A percentile compares a stretch with the other conserved stretches of the same genome.
phyloP scores from a whole-genome alignment of 2,329 filamentous ascomycete genomes.

The Fusarium devonianum region DNA sequence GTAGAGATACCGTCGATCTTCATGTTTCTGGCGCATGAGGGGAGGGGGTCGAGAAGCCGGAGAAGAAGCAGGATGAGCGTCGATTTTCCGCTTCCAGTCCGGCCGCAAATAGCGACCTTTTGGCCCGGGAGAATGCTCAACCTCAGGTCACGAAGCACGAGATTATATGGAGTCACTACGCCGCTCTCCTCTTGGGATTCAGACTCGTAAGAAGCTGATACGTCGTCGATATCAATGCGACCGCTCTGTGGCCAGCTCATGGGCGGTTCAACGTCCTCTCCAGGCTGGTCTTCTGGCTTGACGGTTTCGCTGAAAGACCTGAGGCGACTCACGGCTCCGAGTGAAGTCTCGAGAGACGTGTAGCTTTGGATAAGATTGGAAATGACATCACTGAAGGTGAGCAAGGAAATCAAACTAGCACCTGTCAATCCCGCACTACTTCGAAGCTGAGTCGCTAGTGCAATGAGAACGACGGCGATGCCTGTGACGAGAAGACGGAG shows the following conservation, averaged over 20 bases:
- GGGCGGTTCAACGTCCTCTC: constrained; percentile 27
- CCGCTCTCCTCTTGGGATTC: background rate
- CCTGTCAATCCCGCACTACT: constrained; percentile 50
- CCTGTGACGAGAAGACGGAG: constrained; percentile 58
- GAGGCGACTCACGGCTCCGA: constrained; percentile 34
- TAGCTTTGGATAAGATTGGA: constrained; percentile 32
- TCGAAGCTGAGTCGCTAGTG: constrained; percentile 54
- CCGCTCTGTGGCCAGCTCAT: constrained; percentile 45
- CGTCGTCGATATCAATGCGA: constrained; percentile 40
- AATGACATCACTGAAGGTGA: constrained; percentile 42
- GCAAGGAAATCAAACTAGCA: constrained; percentile 49
- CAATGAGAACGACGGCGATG: constrained; percentile 56
- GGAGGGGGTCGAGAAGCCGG: constrained; percentile 51
- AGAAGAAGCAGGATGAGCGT: constrained; percentile 51
- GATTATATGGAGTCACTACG: background rate
- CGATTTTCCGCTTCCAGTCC: constrained; percentile 55
- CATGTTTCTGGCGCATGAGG: constrained; percentile 41
- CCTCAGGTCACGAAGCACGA: constrained; percentile 40
- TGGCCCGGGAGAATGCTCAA: constrained; percentile 44
- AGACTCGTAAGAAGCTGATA: constrained; percentile 46
- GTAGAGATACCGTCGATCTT: constrained; percentile 54
- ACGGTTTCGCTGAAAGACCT: constrained; percentile 38
- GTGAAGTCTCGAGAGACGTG: constrained; percentile 35
- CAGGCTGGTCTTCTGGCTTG: constrained; percentile 34
- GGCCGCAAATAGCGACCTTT: constrained; percentile 48